A percentile compares a stretch with the other conserved stretches of the same genome.
These are phyloP conservation scores for Stemphylium lycopersici DNA, from an alignment of 2,329 filamentous ascomycete species.

Conservation along the genomic window DNA sequence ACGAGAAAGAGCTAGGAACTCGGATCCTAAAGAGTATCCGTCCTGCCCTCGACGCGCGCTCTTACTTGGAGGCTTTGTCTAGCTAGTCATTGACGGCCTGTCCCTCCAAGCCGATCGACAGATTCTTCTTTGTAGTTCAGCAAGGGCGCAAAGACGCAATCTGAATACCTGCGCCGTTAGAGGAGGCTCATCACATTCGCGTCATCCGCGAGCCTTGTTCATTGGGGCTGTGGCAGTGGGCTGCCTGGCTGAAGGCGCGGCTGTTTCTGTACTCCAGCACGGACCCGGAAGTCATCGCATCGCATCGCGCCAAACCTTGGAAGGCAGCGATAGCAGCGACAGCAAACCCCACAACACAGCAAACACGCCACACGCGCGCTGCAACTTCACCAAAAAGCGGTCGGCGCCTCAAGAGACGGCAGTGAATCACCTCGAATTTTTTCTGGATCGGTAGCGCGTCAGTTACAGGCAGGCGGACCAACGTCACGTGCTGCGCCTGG, in stretches of 20 bases:
- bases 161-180: constrained; percentile 6
- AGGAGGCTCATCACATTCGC: constrained; percentile 1
- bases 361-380: constrained; percentile 28
- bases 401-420: constrained; percentile 13
- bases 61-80: constrained; percentile 15
- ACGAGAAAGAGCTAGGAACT: constrained; percentile 15
- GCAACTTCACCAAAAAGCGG: constrained; percentile 23
- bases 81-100: constrained; percentile 21
- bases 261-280: constrained; percentile 31
- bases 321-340: constrained; percentile 30
- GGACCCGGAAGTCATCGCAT: constrained; percentile 28
- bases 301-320: constrained; percentile 35
- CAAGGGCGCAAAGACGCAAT: constrained; percentile 11
- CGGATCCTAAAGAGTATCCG: neutral
- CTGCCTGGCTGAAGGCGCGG: constrained; percentile 17
- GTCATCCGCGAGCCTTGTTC: constrained; percentile 2
- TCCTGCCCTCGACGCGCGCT: constrained; percentile 12
- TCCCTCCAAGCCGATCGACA: constrained; percentile 17
- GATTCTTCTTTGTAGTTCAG: constrained; percentile 5
- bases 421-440: constrained; percentile 32
- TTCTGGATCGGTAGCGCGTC: constrained; percentile 16
- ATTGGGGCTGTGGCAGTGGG: constrained; percentile 5
- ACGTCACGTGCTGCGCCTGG: constrained; percentile 28
- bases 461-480: constrained; percentile 19
- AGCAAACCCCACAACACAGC: constrained; percentile 28